A percentile compares a stretch with the other conserved stretches of the same genome.
Evolutionary conservation across 768 basidiomycete species (phyloP).

Genomic region (Amanita molliuscula): DNA sequence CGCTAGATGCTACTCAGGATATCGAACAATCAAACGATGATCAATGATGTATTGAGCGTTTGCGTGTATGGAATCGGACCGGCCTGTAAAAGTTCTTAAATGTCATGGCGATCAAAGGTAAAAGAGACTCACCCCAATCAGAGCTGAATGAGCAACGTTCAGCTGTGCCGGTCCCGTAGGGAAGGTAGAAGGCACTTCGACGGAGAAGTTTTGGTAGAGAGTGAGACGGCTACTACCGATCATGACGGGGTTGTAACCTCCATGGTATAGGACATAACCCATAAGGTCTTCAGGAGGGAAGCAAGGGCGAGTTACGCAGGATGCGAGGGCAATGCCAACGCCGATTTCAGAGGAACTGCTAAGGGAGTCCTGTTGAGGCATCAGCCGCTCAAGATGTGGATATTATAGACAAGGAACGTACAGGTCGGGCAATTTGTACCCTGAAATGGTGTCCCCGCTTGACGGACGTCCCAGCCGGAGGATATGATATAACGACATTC

Average conservation of each 20-base stretch:
- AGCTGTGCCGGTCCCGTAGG: conserved; percentile 22
- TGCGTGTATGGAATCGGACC: not conserved
- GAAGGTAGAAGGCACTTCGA: conserved; percentile 23
- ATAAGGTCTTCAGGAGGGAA: conserved; percentile 17
- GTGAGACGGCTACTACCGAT: conserved; percentile 14
- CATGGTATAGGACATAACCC: conserved; percentile 36
- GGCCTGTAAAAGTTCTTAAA: not conserved
- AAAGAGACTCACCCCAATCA: conserved; percentile 27
- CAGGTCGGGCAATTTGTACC: conserved; percentile 38
- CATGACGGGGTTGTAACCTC: conserved; percentile 29
- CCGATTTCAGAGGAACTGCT: conserved; percentile 33
- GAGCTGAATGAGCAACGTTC: conserved; percentile 23
- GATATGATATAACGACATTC: conserved; percentile 27
- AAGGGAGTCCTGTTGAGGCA: conserved; percentile 20
- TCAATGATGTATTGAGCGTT: not conserved
- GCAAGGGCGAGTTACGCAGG: conserved; percentile 20
- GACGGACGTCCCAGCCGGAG: conserved; percentile 24
- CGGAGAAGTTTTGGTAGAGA: conserved; percentile 36
- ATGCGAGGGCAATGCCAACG: conserved; percentile 32
- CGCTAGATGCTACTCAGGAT: not conserved
- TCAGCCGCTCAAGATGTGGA: not conserved
- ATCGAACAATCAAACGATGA: not conserved
- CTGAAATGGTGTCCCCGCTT: conserved; percentile 24
- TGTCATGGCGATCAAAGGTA: not conserved
- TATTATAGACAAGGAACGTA: conserved; percentile 15